Base-by-base conservation (phyloP, 2,329 filamentous ascomycete species). In the Fusarium secorum region DNA sequence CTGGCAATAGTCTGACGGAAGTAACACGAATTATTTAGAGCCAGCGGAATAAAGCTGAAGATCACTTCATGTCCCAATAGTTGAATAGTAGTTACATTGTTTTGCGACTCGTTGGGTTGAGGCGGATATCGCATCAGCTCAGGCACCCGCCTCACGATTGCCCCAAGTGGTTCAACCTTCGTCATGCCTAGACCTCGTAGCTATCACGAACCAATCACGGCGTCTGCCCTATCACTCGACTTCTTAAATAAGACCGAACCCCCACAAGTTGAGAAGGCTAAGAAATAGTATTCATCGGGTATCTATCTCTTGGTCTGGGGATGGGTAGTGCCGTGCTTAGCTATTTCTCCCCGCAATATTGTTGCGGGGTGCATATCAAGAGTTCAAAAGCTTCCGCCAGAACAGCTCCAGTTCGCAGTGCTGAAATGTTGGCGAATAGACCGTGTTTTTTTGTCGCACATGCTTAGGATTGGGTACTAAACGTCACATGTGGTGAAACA, bases 181-280 rank as follows among this genome's bases (percentile, higher is more conserved):
- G 36, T 24, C 51, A 54, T 44, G 41, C 55, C 48, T 14, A 54
- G 42, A 46, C 33, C 14, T 41, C 30, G 26, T 8, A 9, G n/a
- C 17, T 5, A n/a, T 38, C 24, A 15, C 18, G 33, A 67, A 32
- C 64, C 64, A 67, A 67, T 67, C 64, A 45, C n/a, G 20, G 10
- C 3, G 8, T 24, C 5, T 49, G 1, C 1, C 5, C 4, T 41
- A 24, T 3, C 30, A 4, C 22, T 32, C n/a, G 18, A 30, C 11
- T 48, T 33, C 32, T 28, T 24, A 5, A 24, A 32, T 33, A 38
- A 44, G 41, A 51, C 17, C 46, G 13, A 42, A 36, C 35, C 42
- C 55, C 35, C 18, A 52, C 30, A 44, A 26, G 17, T 14, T 4
- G 7, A 42, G n/a, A 22, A 38, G 7, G 48, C 60, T 48, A 57